Evolutionary conservation across 495 filamentous ascomycete genomes (phyloP), one percentile per base, ranked within the genome.

Genomic region (Hyaloscypha finlandica): DNA sequence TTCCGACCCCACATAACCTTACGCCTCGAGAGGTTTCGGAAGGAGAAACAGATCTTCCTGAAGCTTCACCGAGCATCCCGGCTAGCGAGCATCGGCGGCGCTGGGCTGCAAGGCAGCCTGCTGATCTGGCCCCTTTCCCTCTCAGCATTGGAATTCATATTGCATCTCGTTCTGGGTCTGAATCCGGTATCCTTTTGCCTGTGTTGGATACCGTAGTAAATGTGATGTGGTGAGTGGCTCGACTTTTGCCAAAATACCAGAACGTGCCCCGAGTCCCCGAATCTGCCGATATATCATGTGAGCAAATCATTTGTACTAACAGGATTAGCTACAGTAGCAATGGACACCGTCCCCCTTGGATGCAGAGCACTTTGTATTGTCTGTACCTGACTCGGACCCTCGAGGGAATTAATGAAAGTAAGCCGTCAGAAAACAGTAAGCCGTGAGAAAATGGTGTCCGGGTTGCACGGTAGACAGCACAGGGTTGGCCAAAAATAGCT

Each of bases 261-360:
- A 8, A 48, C 11, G 1, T n/a, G 61, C 55, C 54, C 56, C 67
- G 67, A 53, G 29, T 55, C 39, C 54, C 56, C 67, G 67, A 59
- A 39, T 60, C 39, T 61, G 32, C 61, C 61, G 61, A 53, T 19
- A 58, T 54, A 56, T 63, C 67, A 69, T 69, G 61, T 69, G 67
- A 64, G 57, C 39, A 61, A 30, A 48, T 51, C 48, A 48, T 48
- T 48, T 14, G 42, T 6, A 48, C 42, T 48, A 48, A 48, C 16
- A 48, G 42, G 42, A 48, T 19, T 48, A 12, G 42, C 6, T 48
- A 25, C 25, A 25, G 25, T 25, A 19, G 16, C 42, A 19, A 48
- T 48, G 4, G 42, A 14, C 16, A 48, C 42, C 42, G 3, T 48
- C 3, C 42, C 42, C 42, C 42, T 48, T 48, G 9, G 16, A 19